phyloP scores from a whole-genome alignment of 495 filamentous ascomycete species.

The Elasticomyces elasticus region DNA sequence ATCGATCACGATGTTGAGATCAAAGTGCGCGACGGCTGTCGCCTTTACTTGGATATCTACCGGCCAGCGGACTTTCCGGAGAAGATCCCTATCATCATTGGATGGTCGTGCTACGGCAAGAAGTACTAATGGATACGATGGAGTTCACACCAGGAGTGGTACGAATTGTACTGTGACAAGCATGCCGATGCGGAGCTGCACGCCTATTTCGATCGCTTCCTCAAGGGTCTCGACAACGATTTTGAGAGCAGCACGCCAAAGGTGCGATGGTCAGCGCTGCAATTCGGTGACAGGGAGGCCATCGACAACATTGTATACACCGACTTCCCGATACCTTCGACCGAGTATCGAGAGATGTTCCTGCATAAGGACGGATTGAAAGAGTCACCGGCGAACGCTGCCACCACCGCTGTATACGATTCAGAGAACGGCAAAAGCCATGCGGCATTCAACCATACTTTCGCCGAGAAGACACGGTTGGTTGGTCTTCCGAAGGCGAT shows the following conservation, averaged over 20 bases:
- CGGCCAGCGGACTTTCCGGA: constrained; percentile 21
- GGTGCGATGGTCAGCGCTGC: constrained; percentile 24
- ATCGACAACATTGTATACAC: constrained; percentile 11
- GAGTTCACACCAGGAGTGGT: constrained; percentile 34
- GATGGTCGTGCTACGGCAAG: constrained; percentile 36
- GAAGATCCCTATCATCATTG: constrained; percentile 31
- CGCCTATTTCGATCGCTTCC: constrained; percentile 35
- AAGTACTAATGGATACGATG: constrained; percentile 31
- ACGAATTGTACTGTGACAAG: constrained; percentile 29
- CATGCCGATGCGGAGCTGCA: constrained; percentile 26
- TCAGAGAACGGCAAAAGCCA: constrained; percentile 23
- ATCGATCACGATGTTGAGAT: constrained; percentile 32
- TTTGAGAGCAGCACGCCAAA: constrained; percentile 27
- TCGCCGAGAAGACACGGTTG: constrained; percentile 16
- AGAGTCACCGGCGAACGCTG: not conserved
- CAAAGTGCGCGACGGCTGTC: constrained; percentile 24
- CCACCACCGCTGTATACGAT: constrained; percentile 17
- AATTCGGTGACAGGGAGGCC: constrained; percentile 12
- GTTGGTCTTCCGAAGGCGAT: constrained; percentile 32
- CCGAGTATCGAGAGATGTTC: constrained; percentile 28
- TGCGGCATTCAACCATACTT: constrained; percentile 23
- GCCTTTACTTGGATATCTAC: constrained; percentile 33
- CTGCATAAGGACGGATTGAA: constrained; percentile 16
- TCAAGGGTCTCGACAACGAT: constrained; percentile 33
- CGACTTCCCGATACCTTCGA: constrained; percentile 28